Percentiles rank a stretch among this genome's conserved stretches.
Conservation (phyloP, 2,329 filamentous ascomycete genomes). For the Fusarium lateritium region DNA sequence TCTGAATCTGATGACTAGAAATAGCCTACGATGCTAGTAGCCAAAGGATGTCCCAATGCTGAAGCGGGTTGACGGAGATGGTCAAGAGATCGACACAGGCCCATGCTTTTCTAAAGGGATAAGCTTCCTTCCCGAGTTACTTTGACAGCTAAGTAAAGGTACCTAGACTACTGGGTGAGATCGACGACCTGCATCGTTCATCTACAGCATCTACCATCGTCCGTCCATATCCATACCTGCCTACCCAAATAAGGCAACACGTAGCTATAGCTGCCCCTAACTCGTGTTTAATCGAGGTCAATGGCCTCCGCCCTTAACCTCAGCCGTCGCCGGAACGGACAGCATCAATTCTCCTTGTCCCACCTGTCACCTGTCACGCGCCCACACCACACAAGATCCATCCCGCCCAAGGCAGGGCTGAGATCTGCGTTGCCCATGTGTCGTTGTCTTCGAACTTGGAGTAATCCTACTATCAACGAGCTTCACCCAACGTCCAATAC, state of each 20-base stretch:
- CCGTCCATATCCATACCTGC: not conserved
- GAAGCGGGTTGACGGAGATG: not conserved
- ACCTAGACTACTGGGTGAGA: slow-evolving; percentile 1
- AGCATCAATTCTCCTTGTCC: slow-evolving; percentile 2
- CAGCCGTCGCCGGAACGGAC: not conserved
- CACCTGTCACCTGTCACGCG: slow-evolving; percentile 18
- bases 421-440: slow-evolving; percentile 2
- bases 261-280: not conserved
- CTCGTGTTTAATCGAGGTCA: slow-evolving; percentile 19
- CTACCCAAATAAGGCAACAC: no score
- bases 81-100: slow-evolving; percentile 3
- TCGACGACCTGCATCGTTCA: slow-evolving; percentile 16
- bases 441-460: not conserved
- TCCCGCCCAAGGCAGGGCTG: not conserved
- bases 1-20: not conserved
- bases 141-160: not conserved
- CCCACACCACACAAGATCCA: not conserved
- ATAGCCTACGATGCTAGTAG: not conserved
- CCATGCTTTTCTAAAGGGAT: slow-evolving; percentile 10
- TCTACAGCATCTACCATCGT: not conserved
- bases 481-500: no score
- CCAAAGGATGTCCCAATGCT: slow-evolving; percentile 6
- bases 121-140: not conserved
- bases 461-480: not conserved
- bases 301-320: slow-evolving; percentile 1